phyloP scores from a whole-genome alignment of 768 basidiomycete species.

The Zangia roseola region DNA sequence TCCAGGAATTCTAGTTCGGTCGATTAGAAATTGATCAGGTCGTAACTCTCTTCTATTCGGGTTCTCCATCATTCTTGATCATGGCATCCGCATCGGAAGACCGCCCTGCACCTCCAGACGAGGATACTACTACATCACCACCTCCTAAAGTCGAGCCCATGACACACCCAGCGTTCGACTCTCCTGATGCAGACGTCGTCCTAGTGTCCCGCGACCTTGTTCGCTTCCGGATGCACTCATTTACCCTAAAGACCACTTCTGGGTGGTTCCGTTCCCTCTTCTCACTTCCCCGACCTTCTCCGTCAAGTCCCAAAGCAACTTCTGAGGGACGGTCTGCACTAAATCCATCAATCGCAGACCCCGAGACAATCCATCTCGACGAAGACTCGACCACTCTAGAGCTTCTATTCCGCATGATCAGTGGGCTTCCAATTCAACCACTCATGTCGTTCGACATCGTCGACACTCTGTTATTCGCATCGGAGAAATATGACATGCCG shows the following conservation, averaged over 20 bases:
- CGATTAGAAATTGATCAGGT: no score
- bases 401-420: constrained; percentile 57
- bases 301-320: background rate
- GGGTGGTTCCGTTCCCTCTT: constrained; percentile 59
- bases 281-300: constrained; percentile 45
- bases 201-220: constrained; percentile 48
- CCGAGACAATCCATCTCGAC: constrained; percentile 50
- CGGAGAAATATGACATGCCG: constrained; percentile 72
- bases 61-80: no score
- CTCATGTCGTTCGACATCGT: constrained; percentile 52
- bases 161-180: constrained; percentile 51
- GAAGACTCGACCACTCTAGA: constrained; percentile 58
- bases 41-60: no score
- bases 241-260: constrained; percentile 58
- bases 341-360: constrained; percentile 8
- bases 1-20: no score
- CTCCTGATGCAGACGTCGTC: constrained; percentile 54
- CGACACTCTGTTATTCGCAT: constrained; percentile 57
- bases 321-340: constrained; percentile 5
- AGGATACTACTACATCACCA: background rate
- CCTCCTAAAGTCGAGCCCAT: constrained; percentile 11
- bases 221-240: constrained; percentile 57
- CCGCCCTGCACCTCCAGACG: background rate
- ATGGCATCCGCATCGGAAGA: constrained; percentile 20
- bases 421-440: constrained; percentile 51